A percentile compares a stretch with the other conserved stretches of the same genome.
phyloP scores from a whole-genome alignment of 495 filamentous ascomycete genomes.

The Oidiodendron maius region DNA sequence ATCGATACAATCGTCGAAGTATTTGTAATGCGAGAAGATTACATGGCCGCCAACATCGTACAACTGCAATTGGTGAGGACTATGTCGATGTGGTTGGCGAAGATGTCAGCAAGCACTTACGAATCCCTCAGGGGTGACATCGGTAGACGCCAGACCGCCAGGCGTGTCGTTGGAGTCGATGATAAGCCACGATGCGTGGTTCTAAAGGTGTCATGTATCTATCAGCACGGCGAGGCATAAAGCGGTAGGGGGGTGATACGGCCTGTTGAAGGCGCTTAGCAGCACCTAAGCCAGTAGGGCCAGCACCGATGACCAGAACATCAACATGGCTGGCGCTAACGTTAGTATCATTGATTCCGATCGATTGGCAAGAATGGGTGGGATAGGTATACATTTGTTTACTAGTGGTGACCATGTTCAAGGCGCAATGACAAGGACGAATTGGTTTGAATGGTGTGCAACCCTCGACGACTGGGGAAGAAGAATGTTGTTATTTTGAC shows the following conservation, averaged over 20 bases:
- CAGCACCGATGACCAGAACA: slow-evolving; percentile 96
- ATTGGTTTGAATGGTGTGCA: too few species aligned
- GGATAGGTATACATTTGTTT: too few species aligned
- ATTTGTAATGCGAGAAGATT: slow-evolving; percentile 99
- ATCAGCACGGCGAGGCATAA: neutral
- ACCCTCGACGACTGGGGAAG: too few species aligned
- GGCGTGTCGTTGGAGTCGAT: slow-evolving; percentile 89
- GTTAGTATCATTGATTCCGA: too few species aligned
- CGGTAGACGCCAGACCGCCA: slow-evolving; percentile 94
- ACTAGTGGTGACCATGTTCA: too few species aligned
- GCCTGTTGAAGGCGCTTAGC: slow-evolving; percentile 96
- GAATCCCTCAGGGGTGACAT: slow-evolving; percentile 94
- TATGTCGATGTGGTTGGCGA: neutral
- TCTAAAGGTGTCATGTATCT: slow-evolving; percentile 39
- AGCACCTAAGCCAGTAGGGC: slow-evolving; percentile 92
- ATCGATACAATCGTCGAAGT: slow-evolving; percentile 98
- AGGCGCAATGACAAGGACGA: too few species aligned
- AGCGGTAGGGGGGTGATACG: slow-evolving; percentile 51
- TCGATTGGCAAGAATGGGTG: too few species aligned
- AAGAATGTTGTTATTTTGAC: too few species aligned
- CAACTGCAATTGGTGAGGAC: slow-evolving; percentile 51
- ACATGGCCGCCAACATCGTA: slow-evolving; percentile 99
- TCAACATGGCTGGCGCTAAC: slow-evolving; percentile 93
- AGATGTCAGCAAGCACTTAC: slow-evolving; percentile 51
- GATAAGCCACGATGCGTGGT: slow-evolving; percentile 92